Base-by-base conservation (phyloP, 2,329 filamentous ascomycete genomes). In the Apiospora rasikravindrae region DNA sequence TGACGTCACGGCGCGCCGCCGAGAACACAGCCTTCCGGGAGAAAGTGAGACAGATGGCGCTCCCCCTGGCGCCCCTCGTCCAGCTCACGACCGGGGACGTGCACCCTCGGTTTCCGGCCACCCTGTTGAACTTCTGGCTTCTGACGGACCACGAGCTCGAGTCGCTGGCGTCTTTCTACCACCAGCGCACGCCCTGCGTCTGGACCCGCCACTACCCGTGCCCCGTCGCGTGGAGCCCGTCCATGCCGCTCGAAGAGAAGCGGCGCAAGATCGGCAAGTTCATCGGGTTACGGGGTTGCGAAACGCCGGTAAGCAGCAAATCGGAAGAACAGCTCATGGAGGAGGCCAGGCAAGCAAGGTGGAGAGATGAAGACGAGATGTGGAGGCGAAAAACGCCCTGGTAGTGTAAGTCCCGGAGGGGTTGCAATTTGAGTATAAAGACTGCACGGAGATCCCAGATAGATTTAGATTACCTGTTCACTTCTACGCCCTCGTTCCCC, bases 91-190 rank as follows among this genome's bases (percentile, higher is more conserved):
- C 88, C 1, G 92, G 92, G 69, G 78, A 82, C n/a, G 83, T 92
- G 2, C 92, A 93, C 77, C 88, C 90, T 0, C 80, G 84, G 71
- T 95, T 93, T 80, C 93, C 93, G 1, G 77, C 79, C 26, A 93
- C 89, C 4, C 85, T 94, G 71, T 89, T 95, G 66, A 87, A 88
- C 79, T 94, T 93, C 82, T 93, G 92, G 87, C 89, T 94, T 44
- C 87, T 95, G 49, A 94, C 91, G 22, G 91, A 93, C 80, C 82
- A 82, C 42, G 86, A 95, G 82, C 89, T 94, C 71, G 92, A 95
- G 82, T 84, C 84, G 70, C 86, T 95, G 53, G 92, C 92, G 3
- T 84, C 87, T 75, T 94, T 92, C 82, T 95, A 94, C 84, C 91
- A 93, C 83, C 93, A 95, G 83, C 86, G 86, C 72, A 88, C 86